Evolutionary conservation across 495 filamentous ascomycete genomes (phyloP), one percentile per base, ranked within the genome.

Genomic region (Neurospora sp.): DNA sequence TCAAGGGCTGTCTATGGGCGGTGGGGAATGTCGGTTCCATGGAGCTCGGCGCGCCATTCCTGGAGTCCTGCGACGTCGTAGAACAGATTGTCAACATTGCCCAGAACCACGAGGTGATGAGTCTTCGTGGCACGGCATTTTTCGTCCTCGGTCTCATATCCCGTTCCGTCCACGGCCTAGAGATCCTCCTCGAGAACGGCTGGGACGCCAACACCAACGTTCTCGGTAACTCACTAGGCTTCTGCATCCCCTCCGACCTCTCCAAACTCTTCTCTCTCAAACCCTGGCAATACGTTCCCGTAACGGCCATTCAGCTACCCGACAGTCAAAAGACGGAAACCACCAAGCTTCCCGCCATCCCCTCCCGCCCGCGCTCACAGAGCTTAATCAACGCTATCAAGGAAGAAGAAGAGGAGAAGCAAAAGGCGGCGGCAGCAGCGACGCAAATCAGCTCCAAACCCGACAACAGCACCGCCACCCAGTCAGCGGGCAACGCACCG

Each of bases 1-100:
- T 98, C 71, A 99, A 98, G 79, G 96, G 96, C 38, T 97, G 93
- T 78, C 87, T 99, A 23, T 99, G 96, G 96, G 96, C 96, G 0
- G 93, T 99, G 10, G 96, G 96, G 37, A 99, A 99, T 78, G 94
- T 99, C 69, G 96, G 96, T 1, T 97, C 94, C 4, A 99, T 99
- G 96, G 94, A 97, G 76, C 89, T 98, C 39, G 96, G 96, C 2
- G 96, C 94, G 0, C 92, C 93, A 0, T 99, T 99, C 81, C 86
- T 99, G 4, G 93, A 95, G 79, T 91, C 91, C 71, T 90, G 90
- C 59, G 92, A 97, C 73, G 93, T 98, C 39, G 92, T 98, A 37
- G 87, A 90, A 78, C 88, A 89, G 72, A 94, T 98, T 62, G 89
- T 98, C 71, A 84, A 87, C 76, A 97, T 99, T 79, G 96, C 96